Evolutionary conservation across 768 basidiomycete genomes (phyloP), one percentile per base, ranked within the genome.

Genomic region (Leccinum boreale): DNA sequence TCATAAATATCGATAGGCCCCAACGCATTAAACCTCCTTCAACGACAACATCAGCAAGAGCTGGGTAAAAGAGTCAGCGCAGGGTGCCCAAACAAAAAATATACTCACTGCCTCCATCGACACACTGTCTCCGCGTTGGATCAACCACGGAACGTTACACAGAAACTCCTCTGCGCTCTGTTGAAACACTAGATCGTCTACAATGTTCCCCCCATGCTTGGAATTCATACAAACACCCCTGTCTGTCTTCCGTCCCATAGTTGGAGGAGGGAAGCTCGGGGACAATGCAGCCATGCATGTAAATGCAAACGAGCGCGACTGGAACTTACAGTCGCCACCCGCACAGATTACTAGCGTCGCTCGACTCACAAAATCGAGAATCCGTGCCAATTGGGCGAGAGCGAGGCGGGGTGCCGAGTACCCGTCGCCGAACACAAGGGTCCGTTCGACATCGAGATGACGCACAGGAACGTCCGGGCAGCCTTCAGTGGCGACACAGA

Each of bases 251-350:
- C 50, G 36, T 14, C 12, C 36, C 21, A 33, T 3, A 66, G 14
- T 0, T 4, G 39, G 2, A 57, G 53, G 3, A 58, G 21, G 48
- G 59, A 46, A 2, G 17, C 36, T 36, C 17, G 36, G 36, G 7
- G 15, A 36, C 15, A 36, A 36, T 35, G 64, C 58, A 5, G 21
- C 42, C 48, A 65, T 11, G 8, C 52, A 60, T 2, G 42, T 60
- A 5, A 63, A 66, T 6, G 51, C 51, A 19, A 66, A 66, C 24
- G 58, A 56, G 12, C 47, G 56, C 7, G 61, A 63, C 35, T 63
- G 54, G n/a, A 49, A 67, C 21, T 24, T 44, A 19, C 58, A 66
- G 21, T 52, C 55, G 1, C 62, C 62, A 0, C 51, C 58, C 3
- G 55, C 52, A 47, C 58, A 60, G 3, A 64, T 31, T 31, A 56